Base-by-base conservation (phyloP, 805 yeast genomes). In the Wickerhamiella australiensis region DNA sequence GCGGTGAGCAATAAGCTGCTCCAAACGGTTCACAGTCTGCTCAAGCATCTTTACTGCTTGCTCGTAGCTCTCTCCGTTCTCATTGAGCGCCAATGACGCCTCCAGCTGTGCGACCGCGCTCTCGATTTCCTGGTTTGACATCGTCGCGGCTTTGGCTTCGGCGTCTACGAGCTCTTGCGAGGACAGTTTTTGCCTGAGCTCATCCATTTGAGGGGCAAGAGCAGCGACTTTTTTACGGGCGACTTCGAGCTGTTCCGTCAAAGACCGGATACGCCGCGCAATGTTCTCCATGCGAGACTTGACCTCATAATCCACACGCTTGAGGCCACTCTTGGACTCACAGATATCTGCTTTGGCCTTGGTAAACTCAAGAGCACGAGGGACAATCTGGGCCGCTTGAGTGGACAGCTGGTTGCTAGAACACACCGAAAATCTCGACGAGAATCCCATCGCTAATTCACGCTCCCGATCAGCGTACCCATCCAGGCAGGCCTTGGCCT, bases 61-160 rank as follows among this genome's bases (percentile, higher is more conserved):
- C 33, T 40, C 53, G 25, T 44, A 49, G 46, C 25, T 44, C 15
- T 49, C 29, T 22, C 56, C 56, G 6, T 21, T 42, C 17, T 47
- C 50, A 13, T 33, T 23, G 25, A 50, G 51, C 2, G 22, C 37
- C 9, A 51, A 31, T 6, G 43, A 29, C 2, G 52, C 52, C 35
- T 44, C 37, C 12, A 49, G 18, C 7, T 26, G 36, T n/a, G 37
- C 42, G 7, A 51, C 42, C 20, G 45, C 42, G 20, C 8, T 9
- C 33, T 13, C 22, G 12, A 44, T 40, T 15, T 51, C 43, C 7
- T 42, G 43, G 26, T 22, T 11, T 3, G 44, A 5, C 12, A 13
- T 21, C 3, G 41, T 25, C 4, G 21, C 25, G n/a, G 52, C 50
- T 33, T 41, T 44, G n/a, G 18, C 33, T 42, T 38, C 33, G 4